A percentile compares a stretch with the other conserved stretches of the same genome.
Evolutionary conservation across 306 rosid genomes (phyloP).

Genomic region (Fagus crenata): DNA sequence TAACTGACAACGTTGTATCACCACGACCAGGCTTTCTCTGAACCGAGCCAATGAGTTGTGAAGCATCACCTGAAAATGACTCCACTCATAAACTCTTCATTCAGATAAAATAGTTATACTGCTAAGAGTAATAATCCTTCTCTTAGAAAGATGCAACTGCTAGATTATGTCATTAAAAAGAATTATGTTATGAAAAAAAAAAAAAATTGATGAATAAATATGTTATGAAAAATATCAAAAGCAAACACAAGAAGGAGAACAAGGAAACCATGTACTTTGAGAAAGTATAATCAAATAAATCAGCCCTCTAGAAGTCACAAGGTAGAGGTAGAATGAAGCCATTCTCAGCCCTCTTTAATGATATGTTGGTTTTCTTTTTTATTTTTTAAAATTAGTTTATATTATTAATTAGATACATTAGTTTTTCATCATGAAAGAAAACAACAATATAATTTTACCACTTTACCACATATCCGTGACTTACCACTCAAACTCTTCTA

Average conservation of each 20-base stretch:
- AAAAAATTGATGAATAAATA: too few relatives aligned
- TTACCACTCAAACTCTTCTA: not conserved
- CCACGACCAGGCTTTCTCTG: conserved; percentile 97
- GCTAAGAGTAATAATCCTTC: too few relatives aligned
- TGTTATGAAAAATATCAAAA: too few relatives aligned
- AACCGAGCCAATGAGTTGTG: conserved; percentile 45
- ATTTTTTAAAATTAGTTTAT: not conserved
- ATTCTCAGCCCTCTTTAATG: not conserved
- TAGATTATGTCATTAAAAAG: not conserved
- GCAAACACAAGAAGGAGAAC: not conserved
- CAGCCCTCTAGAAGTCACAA: not conserved
- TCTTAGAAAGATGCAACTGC: not conserved
- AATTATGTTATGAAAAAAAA: too few relatives aligned
- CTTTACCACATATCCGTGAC: not conserved
- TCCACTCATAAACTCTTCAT: not conserved
- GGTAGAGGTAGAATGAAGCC: not conserved
- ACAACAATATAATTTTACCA: not conserved
- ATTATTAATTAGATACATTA: not conserved
- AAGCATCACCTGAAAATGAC: conserved; percentile 42
- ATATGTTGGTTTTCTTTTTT: too few relatives aligned
- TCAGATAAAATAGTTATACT: not conserved
- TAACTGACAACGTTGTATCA: conserved; percentile 82
- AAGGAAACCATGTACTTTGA: not conserved
- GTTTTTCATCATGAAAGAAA: not conserved
- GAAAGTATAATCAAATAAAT: not conserved